phyloP scores from a whole-genome alignment of 2,329 filamentous ascomycete species.

The Aspergillus pseudonomiae region DNA sequence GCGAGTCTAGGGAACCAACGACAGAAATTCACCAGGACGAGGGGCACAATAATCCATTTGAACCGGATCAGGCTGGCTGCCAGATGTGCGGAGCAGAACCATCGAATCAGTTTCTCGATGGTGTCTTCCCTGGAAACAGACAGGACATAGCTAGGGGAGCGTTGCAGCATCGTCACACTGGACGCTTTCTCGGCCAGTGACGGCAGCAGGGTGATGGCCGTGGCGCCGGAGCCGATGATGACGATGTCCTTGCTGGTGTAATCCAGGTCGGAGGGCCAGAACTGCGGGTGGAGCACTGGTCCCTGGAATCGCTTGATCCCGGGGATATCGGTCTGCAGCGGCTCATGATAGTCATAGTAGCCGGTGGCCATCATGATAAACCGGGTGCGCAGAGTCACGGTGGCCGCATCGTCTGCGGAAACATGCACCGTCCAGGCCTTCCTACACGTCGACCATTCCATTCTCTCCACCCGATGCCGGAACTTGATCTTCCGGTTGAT shows the following conservation, averaged over 20 bases:
- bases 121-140: slow-evolving; percentile 44
- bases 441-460: slow-evolving; percentile 55
- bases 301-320: slow-evolving; percentile 67
- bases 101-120: background rate
- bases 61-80: slow-evolving; percentile 31
- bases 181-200: slow-evolving; percentile 63
- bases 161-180: slow-evolving; percentile 74
- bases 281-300: slow-evolving; percentile 66
- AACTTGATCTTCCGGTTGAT: slow-evolving; percentile 58
- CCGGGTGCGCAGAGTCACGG: slow-evolving; percentile 22
- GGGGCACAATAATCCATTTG: slow-evolving; percentile 49
- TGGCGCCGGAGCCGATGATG: slow-evolving; percentile 74
- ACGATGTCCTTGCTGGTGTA: slow-evolving; percentile 67
- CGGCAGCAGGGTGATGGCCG: slow-evolving; percentile 73
- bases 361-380: slow-evolving; percentile 63
- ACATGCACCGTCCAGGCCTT: slow-evolving; percentile 55
- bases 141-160: slow-evolving; percentile 70
- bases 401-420: slow-evolving; percentile 31
- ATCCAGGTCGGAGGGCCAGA: slow-evolving; percentile 69
- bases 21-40: slow-evolving; percentile 55
- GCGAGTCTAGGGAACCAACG: slow-evolving; percentile 53
- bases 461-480: slow-evolving; percentile 49
- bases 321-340: slow-evolving; percentile 62
- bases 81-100: background rate
- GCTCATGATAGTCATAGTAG: slow-evolving; percentile 71